Conservation (phyloP, 2,329 filamentous ascomycete genomes). For the Cordyceps pruinosa region DNA sequence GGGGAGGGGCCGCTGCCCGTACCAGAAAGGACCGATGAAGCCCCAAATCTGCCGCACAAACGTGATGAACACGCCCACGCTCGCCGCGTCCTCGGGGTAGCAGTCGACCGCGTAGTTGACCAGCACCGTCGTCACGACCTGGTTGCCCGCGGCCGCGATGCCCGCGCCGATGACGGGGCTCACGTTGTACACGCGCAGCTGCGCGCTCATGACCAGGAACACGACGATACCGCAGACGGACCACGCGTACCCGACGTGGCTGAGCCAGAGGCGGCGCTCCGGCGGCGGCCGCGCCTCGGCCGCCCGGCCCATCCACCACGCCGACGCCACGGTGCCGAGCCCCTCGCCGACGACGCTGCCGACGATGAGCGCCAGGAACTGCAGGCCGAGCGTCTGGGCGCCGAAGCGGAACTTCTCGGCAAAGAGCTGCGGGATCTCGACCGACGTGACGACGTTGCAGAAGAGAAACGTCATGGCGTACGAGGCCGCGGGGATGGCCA, state of each 20-base stretch:
- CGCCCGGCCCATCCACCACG: not conserved
- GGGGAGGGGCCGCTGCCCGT: not conserved
- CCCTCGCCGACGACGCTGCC: conserved; percentile 4
- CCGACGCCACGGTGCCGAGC: not conserved
- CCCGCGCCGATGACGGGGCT: conserved; percentile 4
- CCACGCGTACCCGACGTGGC: not conserved
- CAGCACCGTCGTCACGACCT: conserved; percentile 3
- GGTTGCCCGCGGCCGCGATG: conserved; percentile 5
- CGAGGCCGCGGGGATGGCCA: not conserved
- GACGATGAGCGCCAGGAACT: conserved; percentile 5
- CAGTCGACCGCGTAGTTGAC: conserved; percentile 6
- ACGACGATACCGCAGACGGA: not conserved
- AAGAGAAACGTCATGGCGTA: conserved; percentile 3
- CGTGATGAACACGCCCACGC: conserved; percentile 2
- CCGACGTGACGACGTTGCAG: conserved; percentile 4
- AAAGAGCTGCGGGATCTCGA: conserved; percentile 9
- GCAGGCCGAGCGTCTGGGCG: conserved; percentile 1
- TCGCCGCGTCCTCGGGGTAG: conserved; percentile 3
- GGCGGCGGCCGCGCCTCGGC: not conserved
- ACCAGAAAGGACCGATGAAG: conserved; percentile 1
- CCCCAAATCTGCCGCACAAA: conserved; percentile 1
- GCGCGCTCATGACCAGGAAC: not conserved
- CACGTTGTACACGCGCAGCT: conserved; percentile 4
- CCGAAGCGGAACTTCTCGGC: conserved; percentile 2
- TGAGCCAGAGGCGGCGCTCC: conserved; percentile 5